Base-by-base conservation (phyloP, 1,284 basidiomycete genomes). In the Ustilago trichophora region DNA sequence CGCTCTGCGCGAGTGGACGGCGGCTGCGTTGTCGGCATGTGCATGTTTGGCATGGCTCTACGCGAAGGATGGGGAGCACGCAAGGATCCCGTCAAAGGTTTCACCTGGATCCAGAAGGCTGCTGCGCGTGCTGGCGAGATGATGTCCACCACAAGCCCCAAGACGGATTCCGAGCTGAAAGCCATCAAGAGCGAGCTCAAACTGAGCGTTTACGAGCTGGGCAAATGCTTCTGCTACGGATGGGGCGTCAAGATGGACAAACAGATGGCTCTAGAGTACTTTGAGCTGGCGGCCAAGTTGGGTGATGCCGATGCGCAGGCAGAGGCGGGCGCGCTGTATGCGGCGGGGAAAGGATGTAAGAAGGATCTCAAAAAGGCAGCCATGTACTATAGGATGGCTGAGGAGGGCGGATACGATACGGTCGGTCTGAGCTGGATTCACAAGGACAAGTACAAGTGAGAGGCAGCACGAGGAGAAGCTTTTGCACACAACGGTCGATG, bases 21-120 rank as follows among this genome's bases (percentile, higher is more conserved):
- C 3, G 92, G 92, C 1, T 92, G 90, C 78, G 90, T 89, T 2
- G 88, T 91, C 2, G 92, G 92, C 12, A 93, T 93, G 91, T 84
- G 93, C 62, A 92, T 94, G 91, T 93, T 90, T 86, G 92, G 92
- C 2, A 84, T 94, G 43, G 85, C 91, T n/a, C 83, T 93, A 68
- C 85, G 92, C 44, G 91, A 93, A 82, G 92, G 91, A 0, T 95
- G 92, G 92, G 92, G 91, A 3, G 88, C 88, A 62, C 82, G 85
- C 72, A 90, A 90, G 85, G 82, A 62, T 72, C 82, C 69, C 76
- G 86, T 85, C 75, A 83, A 84, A 37, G 92, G 88, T 2, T 94
- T 94, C 82, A 87, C 87, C 72, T 94, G 91, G 90, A 83, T 95
- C 71, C 85, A 88, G 55, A 86, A 86, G 42, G 92, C 92, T 1